Conservation (phyloP, 1,284 basidiomycete genomes). For the Irpex sp. region DNA sequence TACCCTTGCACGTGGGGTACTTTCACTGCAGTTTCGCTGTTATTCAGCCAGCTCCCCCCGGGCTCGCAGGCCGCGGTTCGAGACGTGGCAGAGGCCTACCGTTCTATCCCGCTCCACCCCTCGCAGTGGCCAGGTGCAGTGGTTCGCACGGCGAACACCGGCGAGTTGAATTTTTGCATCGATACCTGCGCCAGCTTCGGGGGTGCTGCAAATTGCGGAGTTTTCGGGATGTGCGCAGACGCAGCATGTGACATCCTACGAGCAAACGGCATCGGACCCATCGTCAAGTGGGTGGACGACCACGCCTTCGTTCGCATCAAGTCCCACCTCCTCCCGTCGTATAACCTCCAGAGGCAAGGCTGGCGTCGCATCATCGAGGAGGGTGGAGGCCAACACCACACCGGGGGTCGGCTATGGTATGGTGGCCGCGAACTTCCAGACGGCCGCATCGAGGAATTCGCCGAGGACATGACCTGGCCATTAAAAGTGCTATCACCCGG, state of each 20-base stretch:
- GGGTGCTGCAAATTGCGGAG: slow-evolving; percentile 2
- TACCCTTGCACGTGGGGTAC: slow-evolving; percentile 39
- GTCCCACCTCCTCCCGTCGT: neutral
- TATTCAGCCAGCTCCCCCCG: slow-evolving; percentile 26
- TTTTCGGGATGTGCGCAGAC: slow-evolving; percentile 5
- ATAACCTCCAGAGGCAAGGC: neutral
- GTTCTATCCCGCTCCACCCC: slow-evolving; percentile 30
- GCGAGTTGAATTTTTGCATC: slow-evolving; percentile 18
- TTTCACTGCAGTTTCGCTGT: slow-evolving; percentile 22
- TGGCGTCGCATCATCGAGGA: neutral
- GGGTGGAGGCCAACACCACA: neutral
- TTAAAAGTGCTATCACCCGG: too few relatives aligned
- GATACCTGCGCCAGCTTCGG: slow-evolving; percentile 11
- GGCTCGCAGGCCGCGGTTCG: slow-evolving; percentile 29
- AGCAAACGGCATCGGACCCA: slow-evolving; percentile 11
- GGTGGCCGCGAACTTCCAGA: slow-evolving; percentile 11
- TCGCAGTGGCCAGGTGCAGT: slow-evolving; percentile 31
- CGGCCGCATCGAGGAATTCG: too few relatives aligned
- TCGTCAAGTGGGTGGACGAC: slow-evolving; percentile 20
- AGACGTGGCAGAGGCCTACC: slow-evolving; percentile 28
- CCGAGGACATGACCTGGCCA: too few relatives aligned
- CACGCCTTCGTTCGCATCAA: slow-evolving; percentile 7
- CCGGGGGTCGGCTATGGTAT: slow-evolving; percentile 26
- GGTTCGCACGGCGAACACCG: slow-evolving; percentile 12
- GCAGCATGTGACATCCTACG: slow-evolving; percentile 15